Conservation (phyloP, 257 asterid genomes). For the Nicotiana sylvestris region DNA sequence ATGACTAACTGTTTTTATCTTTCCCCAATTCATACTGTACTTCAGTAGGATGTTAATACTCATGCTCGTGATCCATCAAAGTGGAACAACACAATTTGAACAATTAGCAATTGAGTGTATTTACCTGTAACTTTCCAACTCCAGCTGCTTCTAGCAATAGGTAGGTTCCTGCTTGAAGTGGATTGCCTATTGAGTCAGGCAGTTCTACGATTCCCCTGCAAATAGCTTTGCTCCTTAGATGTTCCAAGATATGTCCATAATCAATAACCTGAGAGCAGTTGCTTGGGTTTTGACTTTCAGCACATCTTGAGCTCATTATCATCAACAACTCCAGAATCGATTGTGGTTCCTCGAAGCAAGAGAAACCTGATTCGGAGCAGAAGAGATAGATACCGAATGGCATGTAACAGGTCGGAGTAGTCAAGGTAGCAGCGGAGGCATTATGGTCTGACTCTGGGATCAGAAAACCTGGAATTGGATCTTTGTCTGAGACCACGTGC, state of each 20-base stretch:
- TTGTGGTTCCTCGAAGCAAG: conserved; percentile 28
- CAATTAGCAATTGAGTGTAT: not conserved
- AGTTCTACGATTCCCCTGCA: conserved; percentile 14
- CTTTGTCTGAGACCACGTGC: conserved; percentile 23
- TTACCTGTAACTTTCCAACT: conserved; percentile 14
- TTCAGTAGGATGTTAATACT: not conserved
- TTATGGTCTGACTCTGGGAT: conserved; percentile 8
- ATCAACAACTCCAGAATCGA: conserved; percentile 15
- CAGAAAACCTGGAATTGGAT: conserved; percentile 21
- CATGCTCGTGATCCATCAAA: not conserved
- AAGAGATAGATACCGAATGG: conserved; percentile 25
- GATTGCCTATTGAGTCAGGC: conserved; percentile 12
- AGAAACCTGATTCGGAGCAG: conserved; percentile 23
- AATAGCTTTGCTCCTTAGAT: conserved; percentile 14
- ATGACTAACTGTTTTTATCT: not conserved
- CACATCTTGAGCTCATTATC: not conserved
- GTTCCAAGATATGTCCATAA: conserved; percentile 17
- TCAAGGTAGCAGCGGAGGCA: not conserved
- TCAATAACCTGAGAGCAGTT: conserved; percentile 8
- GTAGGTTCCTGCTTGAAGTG: conserved; percentile 23
- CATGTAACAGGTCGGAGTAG: conserved; percentile 7
- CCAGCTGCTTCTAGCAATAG: conserved; percentile 23
- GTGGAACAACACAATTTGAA: not conserved
- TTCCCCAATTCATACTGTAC: not conserved
- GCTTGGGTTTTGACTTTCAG: conserved; percentile 5